phyloP scores from a whole-genome alignment of 2,329 filamentous ascomycete species.

The Chlorencoelia australis region DNA sequence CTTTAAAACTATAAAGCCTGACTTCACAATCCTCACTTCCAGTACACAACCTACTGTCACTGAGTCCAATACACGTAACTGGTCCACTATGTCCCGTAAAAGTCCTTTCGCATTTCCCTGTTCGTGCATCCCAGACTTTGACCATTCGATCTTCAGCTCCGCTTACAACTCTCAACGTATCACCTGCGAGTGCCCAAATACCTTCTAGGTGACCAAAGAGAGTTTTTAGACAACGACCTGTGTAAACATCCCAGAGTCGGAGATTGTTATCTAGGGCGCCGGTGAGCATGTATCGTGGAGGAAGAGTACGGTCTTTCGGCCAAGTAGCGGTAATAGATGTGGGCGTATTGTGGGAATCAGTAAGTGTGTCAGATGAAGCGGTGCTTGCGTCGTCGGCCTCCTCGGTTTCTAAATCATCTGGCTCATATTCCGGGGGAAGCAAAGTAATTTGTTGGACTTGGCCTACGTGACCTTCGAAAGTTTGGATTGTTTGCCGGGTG shows the following conservation, averaged over 20 bases:
- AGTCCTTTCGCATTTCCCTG: conserved; percentile 83
- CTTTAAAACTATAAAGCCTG: conserved; percentile 64
- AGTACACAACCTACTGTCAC: conserved; percentile 80
- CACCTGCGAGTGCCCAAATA: conserved; percentile 85
- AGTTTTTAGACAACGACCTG: conserved; percentile 73
- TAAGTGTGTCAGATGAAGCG: conserved; percentile 5
- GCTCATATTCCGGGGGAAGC: conserved; percentile 79
- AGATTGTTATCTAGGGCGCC: conserved; percentile 87
- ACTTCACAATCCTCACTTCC: conserved; percentile 93
- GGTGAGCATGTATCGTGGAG: conserved; percentile 86
- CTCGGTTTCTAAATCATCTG: conserved; percentile 57
- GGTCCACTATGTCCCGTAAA: conserved; percentile 86
- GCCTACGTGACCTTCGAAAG: conserved; percentile 81
- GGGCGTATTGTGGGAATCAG: not conserved
- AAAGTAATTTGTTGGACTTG: conserved; percentile 88
- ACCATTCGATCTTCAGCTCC: conserved; percentile 91
- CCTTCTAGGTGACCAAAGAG: conserved; percentile 97
- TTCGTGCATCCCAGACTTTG: conserved; percentile 90
- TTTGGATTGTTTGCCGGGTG: conserved; percentile 64
- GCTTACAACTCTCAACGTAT: conserved; percentile 78
- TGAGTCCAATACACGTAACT: conserved; percentile 86
- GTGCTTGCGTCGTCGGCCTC: conserved; percentile 41
- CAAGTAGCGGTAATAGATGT: conserved; percentile 37
- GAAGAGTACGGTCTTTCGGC: conserved; percentile 56
- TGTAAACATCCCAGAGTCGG: conserved; percentile 80